Evolutionary conservation across 345 rosid genomes (phyloP).

Genomic region (Punica granatum): DNA sequence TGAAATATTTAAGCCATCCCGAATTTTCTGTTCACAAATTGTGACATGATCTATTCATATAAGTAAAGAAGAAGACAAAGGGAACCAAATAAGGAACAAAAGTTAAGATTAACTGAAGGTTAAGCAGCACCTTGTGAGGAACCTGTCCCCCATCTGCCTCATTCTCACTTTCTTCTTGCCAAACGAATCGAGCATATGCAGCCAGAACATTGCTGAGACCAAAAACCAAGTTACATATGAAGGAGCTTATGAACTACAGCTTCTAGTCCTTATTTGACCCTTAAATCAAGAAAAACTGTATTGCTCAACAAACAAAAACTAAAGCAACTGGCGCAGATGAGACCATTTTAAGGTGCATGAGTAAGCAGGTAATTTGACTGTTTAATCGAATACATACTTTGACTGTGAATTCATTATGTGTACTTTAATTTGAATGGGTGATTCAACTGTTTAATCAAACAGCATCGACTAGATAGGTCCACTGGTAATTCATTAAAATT

Average conservation of each 20-base stretch:
- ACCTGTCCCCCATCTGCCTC: slow-evolving; percentile 19
- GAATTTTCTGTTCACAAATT: not conserved
- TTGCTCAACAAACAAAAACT: not conserved
- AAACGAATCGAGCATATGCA: slow-evolving; percentile 68
- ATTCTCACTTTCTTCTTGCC: slow-evolving; percentile 36
- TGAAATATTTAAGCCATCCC: slow-evolving; percentile 1
- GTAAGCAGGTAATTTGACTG: too few relatives aligned
- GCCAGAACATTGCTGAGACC: slow-evolving; percentile 51
- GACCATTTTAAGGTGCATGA: too few relatives aligned
- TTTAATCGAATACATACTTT: too few relatives aligned
- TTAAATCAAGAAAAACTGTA: not conserved
- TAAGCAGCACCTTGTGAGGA: slow-evolving; percentile 27
- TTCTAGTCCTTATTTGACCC: not conserved
- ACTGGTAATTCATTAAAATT: not conserved
- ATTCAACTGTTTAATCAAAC: too few relatives aligned
- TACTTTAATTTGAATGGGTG: not conserved
- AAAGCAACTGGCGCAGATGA: not conserved
- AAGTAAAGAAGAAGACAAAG: not conserved
- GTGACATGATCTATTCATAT: not conserved
- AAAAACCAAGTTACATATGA: slow-evolving; percentile 5
- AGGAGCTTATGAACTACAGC: not conserved
- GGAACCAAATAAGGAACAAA: not conserved
- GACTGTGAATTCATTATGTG: too few relatives aligned
- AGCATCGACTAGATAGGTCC: not conserved
- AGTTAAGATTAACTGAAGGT: not conserved